Evolutionary conservation across 179 eudicot species (phyloP), one percentile per base, ranked within the genome.

Genomic region (Beta macrorhiza): DNA sequence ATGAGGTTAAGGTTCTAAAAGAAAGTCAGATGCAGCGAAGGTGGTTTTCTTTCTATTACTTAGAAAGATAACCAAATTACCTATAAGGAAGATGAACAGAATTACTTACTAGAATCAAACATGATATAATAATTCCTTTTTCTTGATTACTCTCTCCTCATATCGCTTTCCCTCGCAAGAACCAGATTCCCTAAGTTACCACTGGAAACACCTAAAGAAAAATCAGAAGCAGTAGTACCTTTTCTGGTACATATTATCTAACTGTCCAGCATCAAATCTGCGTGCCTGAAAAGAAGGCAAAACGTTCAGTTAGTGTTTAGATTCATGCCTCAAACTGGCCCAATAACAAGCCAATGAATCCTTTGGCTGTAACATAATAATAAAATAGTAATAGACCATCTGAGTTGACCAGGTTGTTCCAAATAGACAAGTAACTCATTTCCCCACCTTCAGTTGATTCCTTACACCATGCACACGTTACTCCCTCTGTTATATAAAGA

Each of bases 201-300:
- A 15, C 7, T 44, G n/a, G n/a, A 64, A 78, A 44, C 45, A 15
- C 25, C 45, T 37, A 17, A 77, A 76, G 49, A 76, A 29, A 5
- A 29, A 68, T 42, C 44, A 56, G 17, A 25, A 76, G 78, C 69
- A 76, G 72, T 29, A 75, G 62, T 79, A 88, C 99, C 99, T 94
- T 84, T 87, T 88, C 86, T 96, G 86, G 86, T 96, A 94, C 99
- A 96, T 96, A 37, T 94, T 89, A 89, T 96, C 83, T 77, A 96
- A 84, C 68, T 87, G 87, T 71, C 84, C 94, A 81, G 86, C 80
- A 85, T 92, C 97, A 81, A 92, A 94, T 77, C 91, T 83, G 59
- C 97, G 92, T 73, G 86, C 99, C 99, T 96, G 94, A 80, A 84
- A 67, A 81, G 69, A 85, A 19, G 51, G 72, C 49, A 67, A 37